Evolutionary conservation across 371 early-diverging fungal genomes (phyloP), one percentile per base, ranked within the genome.

Genomic region (Mucor lusitanicus): DNA sequence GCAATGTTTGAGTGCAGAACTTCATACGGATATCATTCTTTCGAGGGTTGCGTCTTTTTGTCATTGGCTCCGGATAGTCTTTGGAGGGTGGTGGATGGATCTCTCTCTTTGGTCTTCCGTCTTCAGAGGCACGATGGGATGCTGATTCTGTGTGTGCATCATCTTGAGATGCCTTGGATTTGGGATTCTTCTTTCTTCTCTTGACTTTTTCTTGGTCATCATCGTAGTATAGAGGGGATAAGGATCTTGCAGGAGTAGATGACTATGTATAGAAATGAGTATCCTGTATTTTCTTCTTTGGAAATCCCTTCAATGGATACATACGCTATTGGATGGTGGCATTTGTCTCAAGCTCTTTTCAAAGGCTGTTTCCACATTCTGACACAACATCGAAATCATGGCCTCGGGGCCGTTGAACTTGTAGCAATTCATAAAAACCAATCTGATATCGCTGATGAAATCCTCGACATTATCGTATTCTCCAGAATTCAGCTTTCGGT

Each of bases 391-490:
- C 15, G 95, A 91, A 2, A 97, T 88, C 54, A 86, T 85, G 17
- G 92, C 84, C 61, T 88, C 93, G 59, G 76, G 84, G 15, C 93
- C 96, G 71, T 99, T 99, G 77, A 94, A 99, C n/a, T 86, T 80
- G 71, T 87, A 91, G 77, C 98, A 99, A 76, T 99, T 99, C 57
- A 83, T 78, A 70, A 96, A 88, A 40, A 95, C 91, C 27, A 91
- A 69, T n/a, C 90, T 82, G 42, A 94, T 81, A 71, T 96, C 96
- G 30, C 78, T 85, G 40, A 90, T 85, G 64, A 95, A 92, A 40
- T 92, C 91, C 25, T 86, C 83, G 0, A 87, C 84, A 33, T 67
- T 78, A 11, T 76, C 76, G 68, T 96, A 96, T 50, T 88, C 85
- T 27, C 86, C 84, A 19, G 65, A 63, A 62, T 93, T 93, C 7